These are phyloP conservation scores for Heritiera fomes DNA, from an alignment of 345 rosid species.

Conservation along the genomic window DNA sequence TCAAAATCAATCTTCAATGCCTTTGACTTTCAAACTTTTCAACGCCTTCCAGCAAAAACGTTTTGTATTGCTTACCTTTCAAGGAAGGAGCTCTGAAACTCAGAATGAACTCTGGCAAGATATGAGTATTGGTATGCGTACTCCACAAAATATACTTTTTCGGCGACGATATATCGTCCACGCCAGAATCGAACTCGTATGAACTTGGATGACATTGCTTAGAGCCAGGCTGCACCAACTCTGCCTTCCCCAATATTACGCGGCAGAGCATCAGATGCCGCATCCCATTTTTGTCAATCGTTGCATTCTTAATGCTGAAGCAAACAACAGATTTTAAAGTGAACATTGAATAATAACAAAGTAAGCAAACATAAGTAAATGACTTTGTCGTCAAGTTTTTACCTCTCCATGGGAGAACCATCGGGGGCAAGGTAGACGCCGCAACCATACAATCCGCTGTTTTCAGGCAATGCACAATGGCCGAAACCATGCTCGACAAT, in stretches of 20 bases:
- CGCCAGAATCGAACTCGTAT: slow-evolving; percentile 69
- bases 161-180: slow-evolving; percentile 51
- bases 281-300: slow-evolving; percentile 51
- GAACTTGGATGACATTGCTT: slow-evolving; percentile 58
- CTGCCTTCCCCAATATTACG: slow-evolving; percentile 65
- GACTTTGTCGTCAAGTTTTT: neutral
- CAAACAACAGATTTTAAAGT: neutral
- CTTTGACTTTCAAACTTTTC: slow-evolving; percentile 5
- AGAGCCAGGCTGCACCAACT: slow-evolving; percentile 58
- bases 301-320: slow-evolving; percentile 49
- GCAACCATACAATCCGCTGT: slow-evolving; percentile 49
- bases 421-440: slow-evolving; percentile 70
- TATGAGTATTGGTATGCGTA: slow-evolving; percentile 67
- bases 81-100: slow-evolving; percentile 46
- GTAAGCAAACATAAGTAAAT: too few species aligned
- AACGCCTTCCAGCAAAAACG: neutral
- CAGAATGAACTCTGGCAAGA: slow-evolving; percentile 65
- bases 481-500: slow-evolving; percentile 72
- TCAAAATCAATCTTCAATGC: slow-evolving; percentile 5
- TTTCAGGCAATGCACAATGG: slow-evolving; percentile 22
- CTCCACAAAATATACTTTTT: slow-evolving; percentile 73
- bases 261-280: slow-evolving; percentile 76
- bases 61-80: too few species aligned
- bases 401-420: slow-evolving; percentile 65
- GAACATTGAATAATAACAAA: neutral